A percentile compares a stretch with the other conserved stretches of the same genome.
Evolutionary conservation across 208 protist species (phyloP).

Genomic region (Herpetomonas tarakana): DNA sequence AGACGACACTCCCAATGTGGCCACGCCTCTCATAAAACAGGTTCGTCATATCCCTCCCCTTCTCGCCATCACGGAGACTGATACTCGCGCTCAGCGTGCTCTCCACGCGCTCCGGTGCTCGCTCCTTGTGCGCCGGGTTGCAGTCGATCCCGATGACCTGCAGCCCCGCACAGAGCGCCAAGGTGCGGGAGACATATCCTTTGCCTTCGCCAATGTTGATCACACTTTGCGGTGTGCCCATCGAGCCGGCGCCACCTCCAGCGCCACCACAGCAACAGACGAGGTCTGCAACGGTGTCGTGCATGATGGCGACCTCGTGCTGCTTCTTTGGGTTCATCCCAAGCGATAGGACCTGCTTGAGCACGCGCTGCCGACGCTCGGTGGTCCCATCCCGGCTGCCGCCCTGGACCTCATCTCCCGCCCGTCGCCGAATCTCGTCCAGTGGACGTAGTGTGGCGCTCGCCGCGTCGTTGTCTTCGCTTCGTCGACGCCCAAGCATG

Average conservation of each 20-base stretch:
- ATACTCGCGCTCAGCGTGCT: constrained; percentile 49
- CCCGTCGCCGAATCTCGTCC: not conserved
- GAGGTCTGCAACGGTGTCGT: constrained; percentile 50
- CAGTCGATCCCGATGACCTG: constrained; percentile 89
- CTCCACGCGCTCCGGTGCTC: constrained; percentile 54
- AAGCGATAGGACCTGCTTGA: constrained; percentile 52
- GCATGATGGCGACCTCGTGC: constrained; percentile 86
- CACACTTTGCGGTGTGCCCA: constrained; percentile 29
- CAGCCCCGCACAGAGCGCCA: constrained; percentile 73
- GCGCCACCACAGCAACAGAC: constrained; percentile 33
- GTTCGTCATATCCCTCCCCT: constrained; percentile 32
- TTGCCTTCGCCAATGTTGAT: constrained; percentile 92
- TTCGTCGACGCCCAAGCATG: constrained; percentile 31
- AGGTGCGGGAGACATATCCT: constrained; percentile 79
- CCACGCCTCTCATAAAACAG: constrained; percentile 76
- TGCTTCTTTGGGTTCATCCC: constrained; percentile 87
- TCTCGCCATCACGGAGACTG: constrained; percentile 16
- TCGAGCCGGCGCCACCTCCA: not conserved
- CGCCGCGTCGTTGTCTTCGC: constrained; percentile 42
- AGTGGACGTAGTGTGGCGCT: constrained; percentile 27
- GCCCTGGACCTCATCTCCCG: not conserved
- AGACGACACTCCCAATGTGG: constrained; percentile 62
- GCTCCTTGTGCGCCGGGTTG: constrained; percentile 83
- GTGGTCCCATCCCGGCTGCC: not conserved
- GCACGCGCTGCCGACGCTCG: constrained; percentile 20